Evolutionary conservation across 306 rosid genomes (phyloP), one percentile per base, ranked within the genome.

Genomic region (Dalbergia cochinchinensis): DNA sequence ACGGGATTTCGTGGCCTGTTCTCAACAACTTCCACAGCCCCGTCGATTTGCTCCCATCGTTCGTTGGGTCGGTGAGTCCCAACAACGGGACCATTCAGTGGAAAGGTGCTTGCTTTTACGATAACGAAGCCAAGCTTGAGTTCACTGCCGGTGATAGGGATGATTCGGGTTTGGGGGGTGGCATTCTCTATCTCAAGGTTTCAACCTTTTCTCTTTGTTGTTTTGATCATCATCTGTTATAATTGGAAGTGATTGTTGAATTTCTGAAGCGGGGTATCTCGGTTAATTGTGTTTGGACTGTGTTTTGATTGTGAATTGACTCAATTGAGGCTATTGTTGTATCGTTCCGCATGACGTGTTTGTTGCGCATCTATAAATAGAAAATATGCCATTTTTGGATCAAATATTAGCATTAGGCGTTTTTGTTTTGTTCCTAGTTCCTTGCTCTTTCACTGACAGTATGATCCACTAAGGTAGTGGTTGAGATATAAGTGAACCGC

Each of bases 81-180:
- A 10, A 64, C 12, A 95, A 95, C 70, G 87, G 77, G 4, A 72
- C 97, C 3, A 57, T 91, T 59, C 78, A 77, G 66, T 95, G 98
- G 99, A 88, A 84, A 22, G 99, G 99, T 9, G 94, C 99, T 44
- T 95, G 99, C 88, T 95, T 95, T 79, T 76, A 20, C 15, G 88
- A 91, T 3, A 95, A 92, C 77, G 79, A 91, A 78, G 99, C 97
- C 5, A 85, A 78, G 51, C 83, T 95, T 4, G 88, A 90, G 82
- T 75, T 95, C 77, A 89, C 86, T 34, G 75, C 73, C 31, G 80
- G 83, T 41, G 91, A 80, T 33, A 72, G 80, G 18, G 78, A 77
- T 4, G 82, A 34, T 50, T 48, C 86, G 4, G 85, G 10, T 11
- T 84, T 92, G 91, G 97, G 97, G 7, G 99, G 99, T 11, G 99